Evolutionary conservation across 116 monocot species (phyloP).

Genomic region (Iris pallida): DNA sequence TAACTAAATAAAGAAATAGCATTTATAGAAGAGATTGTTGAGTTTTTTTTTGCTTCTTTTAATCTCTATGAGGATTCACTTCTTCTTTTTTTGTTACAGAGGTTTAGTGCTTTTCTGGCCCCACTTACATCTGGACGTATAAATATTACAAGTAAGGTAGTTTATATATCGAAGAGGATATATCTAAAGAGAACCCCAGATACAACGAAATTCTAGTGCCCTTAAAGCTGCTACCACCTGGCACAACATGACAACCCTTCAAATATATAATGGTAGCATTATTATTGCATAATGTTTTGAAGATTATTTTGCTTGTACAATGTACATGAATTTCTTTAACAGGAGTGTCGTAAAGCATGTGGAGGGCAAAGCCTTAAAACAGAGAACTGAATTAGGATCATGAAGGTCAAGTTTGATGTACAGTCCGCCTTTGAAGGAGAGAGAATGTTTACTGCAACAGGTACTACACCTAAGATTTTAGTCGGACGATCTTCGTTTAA

Average conservation of each 20-base stretch:
- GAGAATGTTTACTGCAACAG: constrained; percentile 88
- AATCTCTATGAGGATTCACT: background rate
- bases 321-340: constrained; percentile 9
- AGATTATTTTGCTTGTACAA: constrained; percentile 8
- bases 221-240: constrained; percentile 75
- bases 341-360: constrained; percentile 95
- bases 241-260: constrained; percentile 94
- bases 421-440: constrained; percentile 91
- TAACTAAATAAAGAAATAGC: too few relatives aligned
- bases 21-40: too few relatives aligned
- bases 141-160: constrained; percentile 45
- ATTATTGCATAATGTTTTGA: background rate
- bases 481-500: background rate
- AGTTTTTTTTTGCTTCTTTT: too few relatives aligned
- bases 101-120: constrained; percentile 94
- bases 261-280: constrained; percentile 33
- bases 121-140: constrained; percentile 87
- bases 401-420: constrained; percentile 83
- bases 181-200: constrained; percentile 76
- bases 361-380: constrained; percentile 90
- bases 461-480: constrained; percentile 38
- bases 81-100: constrained; percentile 38
- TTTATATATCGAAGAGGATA: constrained; percentile 73
- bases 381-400: constrained; percentile 67
- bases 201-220: constrained; percentile 79